Base-by-base conservation (phyloP, 2,329 filamentous ascomycete genomes). In the Exophiala alcalophila region DNA sequence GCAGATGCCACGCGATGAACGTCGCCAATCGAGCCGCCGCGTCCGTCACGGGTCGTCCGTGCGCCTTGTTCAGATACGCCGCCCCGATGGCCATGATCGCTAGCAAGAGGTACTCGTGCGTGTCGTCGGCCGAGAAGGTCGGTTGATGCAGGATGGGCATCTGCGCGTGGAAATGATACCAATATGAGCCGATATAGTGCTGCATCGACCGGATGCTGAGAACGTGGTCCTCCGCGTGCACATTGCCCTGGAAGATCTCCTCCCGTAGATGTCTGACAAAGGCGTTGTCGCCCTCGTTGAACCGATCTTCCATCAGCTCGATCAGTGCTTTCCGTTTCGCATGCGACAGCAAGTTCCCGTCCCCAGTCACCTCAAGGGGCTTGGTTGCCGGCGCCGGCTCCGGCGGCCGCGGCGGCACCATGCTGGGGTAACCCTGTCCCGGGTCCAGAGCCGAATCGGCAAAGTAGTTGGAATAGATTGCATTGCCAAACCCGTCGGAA, bases 161-260 rank as follows among this genome's bases (percentile, higher is more conserved):
- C 62, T 97, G 92, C 39, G 90, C 84, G 61, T 92, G 92, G 59
- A 96, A 94, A 62, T 96, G 85, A 39, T 85, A 75, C 91, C 91
- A 98, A 64, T 92, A 98, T 1, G 89, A 94, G 9, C 81, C 78
- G 53, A 94, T 88, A 59, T 95, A 97, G 3, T 83, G 83, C 65
- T 95, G 88, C 85, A 97, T 94, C 85, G 95, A 96, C 56, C 84
- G 81, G 57, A 89, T 75, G 63, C 91, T 94, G 49, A 97, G 70
- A 16, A 80, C 72, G 57, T 83, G 79, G 18, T 65, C 64, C 33
- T 76, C 69, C 32, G 73, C 69, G 42, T 81, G 78, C 39, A 83
- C 78, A 57, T 94, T 81, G 11, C 89, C 90, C 16, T 87, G 81
- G 42, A 94, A 69, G 21, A 95, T 78, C 36, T 76, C 77, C 36